These are phyloP conservation scores for Thelephora aurantiotincta DNA, from an alignment of 768 basidiomycete genomes.

Conservation along the genomic window DNA sequence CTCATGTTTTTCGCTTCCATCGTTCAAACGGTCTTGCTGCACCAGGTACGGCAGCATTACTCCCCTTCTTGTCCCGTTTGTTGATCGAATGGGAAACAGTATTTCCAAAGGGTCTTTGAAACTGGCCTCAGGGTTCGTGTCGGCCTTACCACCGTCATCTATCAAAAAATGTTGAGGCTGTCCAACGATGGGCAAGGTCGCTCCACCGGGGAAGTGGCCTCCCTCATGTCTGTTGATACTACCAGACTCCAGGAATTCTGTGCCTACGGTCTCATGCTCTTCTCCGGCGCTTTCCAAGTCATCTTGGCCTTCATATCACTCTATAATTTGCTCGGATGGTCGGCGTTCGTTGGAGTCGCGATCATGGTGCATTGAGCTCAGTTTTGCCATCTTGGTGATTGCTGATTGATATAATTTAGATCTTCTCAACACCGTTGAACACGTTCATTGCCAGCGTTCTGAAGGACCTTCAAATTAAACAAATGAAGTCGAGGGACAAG, in stretches of 20 bases:
- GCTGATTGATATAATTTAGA: constrained; percentile 26
- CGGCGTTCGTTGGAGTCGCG: constrained; percentile 78
- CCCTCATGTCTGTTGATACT: constrained; percentile 83
- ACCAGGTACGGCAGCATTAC: constrained; percentile 40
- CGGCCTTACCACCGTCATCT: no score
- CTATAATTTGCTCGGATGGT: constrained; percentile 84
- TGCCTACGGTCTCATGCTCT: constrained; percentile 68
- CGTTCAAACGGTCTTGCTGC: constrained; percentile 64
- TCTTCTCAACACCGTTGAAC: no score
- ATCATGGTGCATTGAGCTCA: constrained; percentile 42
- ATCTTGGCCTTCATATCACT: no score
- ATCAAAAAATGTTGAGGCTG: constrained; percentile 73
- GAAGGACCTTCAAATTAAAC: constrained; percentile 63
- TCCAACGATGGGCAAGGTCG: constrained; percentile 88
- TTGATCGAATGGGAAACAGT: constrained; percentile 40
- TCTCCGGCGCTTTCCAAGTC: constrained; percentile 85
- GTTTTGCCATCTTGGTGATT: background rate
- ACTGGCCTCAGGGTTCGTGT: constrained; percentile 92
- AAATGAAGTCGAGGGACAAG: no score
- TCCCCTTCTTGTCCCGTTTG: no score
- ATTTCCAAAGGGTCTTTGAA: constrained; percentile 74
- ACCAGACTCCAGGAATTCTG: constrained; percentile 69
- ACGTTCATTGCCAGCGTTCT: constrained; percentile 55
- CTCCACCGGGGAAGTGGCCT: constrained; percentile 96
- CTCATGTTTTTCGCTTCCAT: constrained; percentile 74